A percentile compares a stretch with the other conserved stretches of the same genome.
These are phyloP conservation scores for Stentor coeruleus DNA, from an alignment of 73 alveolate species.

Conservation along the genomic window DNA sequence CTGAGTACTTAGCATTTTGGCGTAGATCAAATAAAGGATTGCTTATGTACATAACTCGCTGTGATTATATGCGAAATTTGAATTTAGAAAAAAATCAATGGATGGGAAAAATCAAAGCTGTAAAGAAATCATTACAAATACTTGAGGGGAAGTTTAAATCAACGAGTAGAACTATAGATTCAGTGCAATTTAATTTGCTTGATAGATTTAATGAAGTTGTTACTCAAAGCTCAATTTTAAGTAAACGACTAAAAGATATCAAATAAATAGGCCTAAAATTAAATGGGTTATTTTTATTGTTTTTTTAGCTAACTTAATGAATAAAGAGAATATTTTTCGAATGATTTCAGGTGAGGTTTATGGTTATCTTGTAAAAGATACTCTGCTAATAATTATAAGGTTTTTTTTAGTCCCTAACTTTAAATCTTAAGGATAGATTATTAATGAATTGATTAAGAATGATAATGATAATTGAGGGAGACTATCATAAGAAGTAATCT, in stretches of 20 bases:
- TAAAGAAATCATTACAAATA: neutral
- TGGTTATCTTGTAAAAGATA: too few relatives aligned
- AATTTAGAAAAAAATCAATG: conserved; percentile 17
- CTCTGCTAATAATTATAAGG: too few relatives aligned
- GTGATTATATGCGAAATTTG: neutral
- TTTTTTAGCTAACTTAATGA: too few relatives aligned
- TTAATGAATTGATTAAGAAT: too few relatives aligned
- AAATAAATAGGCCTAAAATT: too few relatives aligned
- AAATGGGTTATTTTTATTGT: too few relatives aligned
- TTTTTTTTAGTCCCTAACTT: too few relatives aligned
- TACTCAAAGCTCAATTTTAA: neutral
- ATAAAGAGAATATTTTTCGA: too few relatives aligned
- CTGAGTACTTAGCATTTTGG: neutral
- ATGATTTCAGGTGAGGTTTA: too few relatives aligned
- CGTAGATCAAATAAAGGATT: neutral
- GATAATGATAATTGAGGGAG: too few relatives aligned
- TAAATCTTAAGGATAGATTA: too few relatives aligned
- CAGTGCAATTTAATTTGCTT: neutral
- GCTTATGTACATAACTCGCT: neutral
- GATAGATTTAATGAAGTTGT: neutral
- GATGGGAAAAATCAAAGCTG: neutral
- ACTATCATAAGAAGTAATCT: too few relatives aligned
- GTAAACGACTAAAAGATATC: neutral
- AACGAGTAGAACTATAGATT: neutral
- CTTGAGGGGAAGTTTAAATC: neutral